phyloP scores from a whole-genome alignment of 2,329 filamentous ascomycete species.

The Penicillium thymicola region DNA sequence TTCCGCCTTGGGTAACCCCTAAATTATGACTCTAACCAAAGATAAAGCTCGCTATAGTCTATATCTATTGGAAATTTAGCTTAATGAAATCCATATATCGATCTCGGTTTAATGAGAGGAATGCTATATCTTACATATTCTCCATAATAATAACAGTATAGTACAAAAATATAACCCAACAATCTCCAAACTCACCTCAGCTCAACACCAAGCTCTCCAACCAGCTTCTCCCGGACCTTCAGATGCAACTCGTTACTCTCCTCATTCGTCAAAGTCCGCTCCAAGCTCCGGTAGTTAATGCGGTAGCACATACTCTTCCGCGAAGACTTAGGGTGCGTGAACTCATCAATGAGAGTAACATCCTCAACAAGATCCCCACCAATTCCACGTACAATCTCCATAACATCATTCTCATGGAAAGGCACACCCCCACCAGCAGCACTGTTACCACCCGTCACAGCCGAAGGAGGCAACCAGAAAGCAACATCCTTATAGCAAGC shows the following conservation, averaged over 20 bases:
- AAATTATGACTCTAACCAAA: background rate
- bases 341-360: constrained; percentile 78
- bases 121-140: constrained; percentile 19
- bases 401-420: constrained; percentile 94
- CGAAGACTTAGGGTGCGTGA: constrained; percentile 80
- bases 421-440: constrained; percentile 38
- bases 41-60: background rate
- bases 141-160: constrained; percentile 9
- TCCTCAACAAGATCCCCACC: constrained; percentile 85
- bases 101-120: background rate
- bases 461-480: constrained; percentile 70
- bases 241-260: constrained; percentile 77
- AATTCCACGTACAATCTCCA: constrained; percentile 86
- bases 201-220: constrained; percentile 72
- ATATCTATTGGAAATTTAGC: too few relatives aligned
- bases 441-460: constrained; percentile 36
- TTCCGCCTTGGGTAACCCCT: background rate
- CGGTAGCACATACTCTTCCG: constrained; percentile 85
- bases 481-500: constrained; percentile 87
- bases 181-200: constrained; percentile 54
- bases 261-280: constrained; percentile 80
- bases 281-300: constrained; percentile 88
- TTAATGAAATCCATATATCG: background rate
- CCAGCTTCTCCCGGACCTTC: constrained; percentile 62
- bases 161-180: constrained; percentile 11